Evolutionary conservation across 2,329 filamentous ascomycete genomes (phyloP).

Genomic region (Penicillium sp.): DNA sequence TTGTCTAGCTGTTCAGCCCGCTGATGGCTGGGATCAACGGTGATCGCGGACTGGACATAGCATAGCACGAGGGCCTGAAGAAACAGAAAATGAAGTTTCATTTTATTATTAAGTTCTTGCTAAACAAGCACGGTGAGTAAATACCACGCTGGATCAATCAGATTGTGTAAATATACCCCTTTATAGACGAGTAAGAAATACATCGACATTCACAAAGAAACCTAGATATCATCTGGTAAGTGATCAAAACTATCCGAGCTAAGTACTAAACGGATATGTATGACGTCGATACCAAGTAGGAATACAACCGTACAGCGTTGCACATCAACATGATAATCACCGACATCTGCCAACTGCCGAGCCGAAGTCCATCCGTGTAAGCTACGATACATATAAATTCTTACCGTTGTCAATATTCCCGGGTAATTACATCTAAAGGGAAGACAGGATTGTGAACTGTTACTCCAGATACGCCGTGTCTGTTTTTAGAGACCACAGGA

Average conservation of each 20-base stretch:
- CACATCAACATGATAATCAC: not conserved
- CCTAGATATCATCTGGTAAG: not conserved
- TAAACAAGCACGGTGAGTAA: not conserved
- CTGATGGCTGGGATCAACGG: conserved; percentile 14
- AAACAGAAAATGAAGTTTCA: not conserved
- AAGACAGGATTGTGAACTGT: not conserved
- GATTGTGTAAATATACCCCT: not conserved
- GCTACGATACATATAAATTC: too few relatives aligned
- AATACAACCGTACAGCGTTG: not conserved
- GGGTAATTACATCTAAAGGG: too few relatives aligned
- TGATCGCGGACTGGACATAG: conserved; percentile 1
- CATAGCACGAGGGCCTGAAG: conserved; percentile 12
- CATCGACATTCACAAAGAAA: not conserved
- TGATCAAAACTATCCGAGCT: not conserved
- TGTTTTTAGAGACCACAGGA: not conserved
- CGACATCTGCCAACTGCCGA: not conserved
- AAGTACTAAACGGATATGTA: not conserved
- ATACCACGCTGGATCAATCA: not conserved
- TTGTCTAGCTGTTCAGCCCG: conserved; percentile 32
- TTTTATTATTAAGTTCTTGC: not conserved
- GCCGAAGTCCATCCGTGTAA: not conserved
- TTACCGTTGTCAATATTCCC: too few relatives aligned
- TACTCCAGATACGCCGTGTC: too few relatives aligned
- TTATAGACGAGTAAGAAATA: not conserved
- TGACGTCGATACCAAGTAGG: not conserved